Evolutionary conservation across 202 grass and related monocot species (phyloP).

Genomic region (Schoenoplectus tabernaemontani): DNA sequence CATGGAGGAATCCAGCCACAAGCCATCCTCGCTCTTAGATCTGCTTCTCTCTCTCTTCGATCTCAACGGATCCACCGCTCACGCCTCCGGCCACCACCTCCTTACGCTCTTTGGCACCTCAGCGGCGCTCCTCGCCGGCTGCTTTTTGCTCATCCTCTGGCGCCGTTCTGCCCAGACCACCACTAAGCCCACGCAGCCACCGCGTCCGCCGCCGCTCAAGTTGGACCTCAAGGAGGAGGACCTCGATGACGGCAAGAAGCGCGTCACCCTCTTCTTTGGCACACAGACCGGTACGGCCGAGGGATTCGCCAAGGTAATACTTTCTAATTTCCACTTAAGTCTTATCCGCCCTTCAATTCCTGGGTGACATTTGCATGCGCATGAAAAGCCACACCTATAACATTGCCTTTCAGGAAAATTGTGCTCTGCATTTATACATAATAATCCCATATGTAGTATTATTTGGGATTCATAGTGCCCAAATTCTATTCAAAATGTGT

Average conservation of each 20-base stretch:
- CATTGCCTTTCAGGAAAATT: neutral
- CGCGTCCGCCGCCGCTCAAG: conserved; percentile 39
- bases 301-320: conserved; percentile 83
- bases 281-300: conserved; percentile 95
- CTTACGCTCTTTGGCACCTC: conserved; percentile 39
- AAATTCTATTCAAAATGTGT: conserved; percentile 14
- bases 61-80: conserved; percentile 21
- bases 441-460: neutral
- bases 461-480: neutral
- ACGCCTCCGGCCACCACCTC: conserved; percentile 35
- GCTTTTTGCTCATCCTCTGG: conserved; percentile 41
- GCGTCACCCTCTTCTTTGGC: conserved; percentile 83
- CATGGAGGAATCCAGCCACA: conserved; percentile 7
- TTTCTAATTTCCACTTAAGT: neutral
- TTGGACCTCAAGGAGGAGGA: conserved; percentile 27
- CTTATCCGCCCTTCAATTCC: neutral
- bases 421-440: neutral
- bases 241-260: conserved; percentile 55
- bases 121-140: conserved; percentile 32
- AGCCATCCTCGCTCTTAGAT: conserved; percentile 3
- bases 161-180: conserved; percentile 23
- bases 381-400: neutral
- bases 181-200: neutral
- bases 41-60: conserved; percentile 12
- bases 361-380: neutral